phyloP scores from a whole-genome alignment of 805 yeast genomes.

The Trichomonascus vanleenenianus region DNA sequence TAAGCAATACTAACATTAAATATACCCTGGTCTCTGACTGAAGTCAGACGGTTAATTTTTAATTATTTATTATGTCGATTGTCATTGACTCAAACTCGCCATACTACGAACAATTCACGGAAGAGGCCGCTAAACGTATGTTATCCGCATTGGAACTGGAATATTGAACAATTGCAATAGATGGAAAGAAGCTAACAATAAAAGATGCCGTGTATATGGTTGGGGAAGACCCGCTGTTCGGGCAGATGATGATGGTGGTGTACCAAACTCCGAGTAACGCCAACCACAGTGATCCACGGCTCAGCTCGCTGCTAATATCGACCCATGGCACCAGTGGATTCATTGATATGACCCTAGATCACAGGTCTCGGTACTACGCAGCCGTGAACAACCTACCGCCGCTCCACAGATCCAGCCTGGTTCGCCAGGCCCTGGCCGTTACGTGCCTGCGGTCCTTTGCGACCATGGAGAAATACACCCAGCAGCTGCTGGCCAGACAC shows the following conservation, averaged over 20 bases:
- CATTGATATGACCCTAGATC: constrained; percentile 48
- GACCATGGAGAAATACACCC: constrained; percentile 35
- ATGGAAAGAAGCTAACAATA: not conserved
- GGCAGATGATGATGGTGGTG: constrained; percentile 28
- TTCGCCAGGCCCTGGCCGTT: constrained; percentile 70
- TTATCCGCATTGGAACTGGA: not conserved
- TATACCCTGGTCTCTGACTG: too few relatives aligned
- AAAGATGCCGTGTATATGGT: constrained; percentile 31
- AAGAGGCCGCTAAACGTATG: constrained; percentile 16
- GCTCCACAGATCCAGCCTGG: constrained; percentile 45
- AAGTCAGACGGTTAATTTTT: too few relatives aligned
- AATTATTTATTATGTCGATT: not conserved
- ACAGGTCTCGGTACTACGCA: constrained; percentile 63
- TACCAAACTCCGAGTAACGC: constrained; percentile 17
- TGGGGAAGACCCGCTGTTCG: constrained; percentile 29
- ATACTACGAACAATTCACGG: constrained; percentile 23
- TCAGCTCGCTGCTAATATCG: constrained; percentile 28
- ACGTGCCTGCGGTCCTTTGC: constrained; percentile 62
- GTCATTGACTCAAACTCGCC: constrained; percentile 29
- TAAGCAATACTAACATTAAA: not conserved
- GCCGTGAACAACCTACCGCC: constrained; percentile 63
- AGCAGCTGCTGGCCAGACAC: constrained; percentile 4
- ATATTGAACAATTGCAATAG: not conserved
- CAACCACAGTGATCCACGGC: constrained; percentile 7
- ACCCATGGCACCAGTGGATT: constrained; percentile 57